Base-by-base conservation (phyloP, 2,329 filamentous ascomycete species). In the Penicillium sp. region DNA sequence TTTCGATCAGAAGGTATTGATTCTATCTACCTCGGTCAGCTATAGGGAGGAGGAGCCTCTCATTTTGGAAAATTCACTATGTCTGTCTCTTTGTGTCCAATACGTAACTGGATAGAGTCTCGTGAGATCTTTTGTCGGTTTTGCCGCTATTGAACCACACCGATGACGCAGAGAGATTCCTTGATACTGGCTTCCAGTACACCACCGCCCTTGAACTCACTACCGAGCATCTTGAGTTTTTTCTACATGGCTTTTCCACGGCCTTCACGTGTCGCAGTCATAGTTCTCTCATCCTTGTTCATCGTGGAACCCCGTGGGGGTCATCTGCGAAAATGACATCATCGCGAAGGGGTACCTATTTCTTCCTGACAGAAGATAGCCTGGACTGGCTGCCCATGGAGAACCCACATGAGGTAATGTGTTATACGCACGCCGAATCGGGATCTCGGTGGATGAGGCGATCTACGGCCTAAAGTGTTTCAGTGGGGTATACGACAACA, bases 341-440 rank as follows among this genome's bases (percentile, higher is more conserved):
- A 6, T 7, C 46, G 33, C 22, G 28, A 49, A 30, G 45, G 63
- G 61, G 61, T 64, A 64, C 63, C 63, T 65, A 59, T 61, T 61
- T 58, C 35, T 58, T 11, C 6, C 28, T 43, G 19, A 35, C 13
- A 35, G 56, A 37, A 43, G 19, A 19, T 40, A 52, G 10, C 30
- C 6, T 42, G 56, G 57, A 40, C 11, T 16, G 48, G 4, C 38
- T 53, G 51, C 7, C 33, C 35, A 14, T 45, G 26, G 55, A 48
- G 55, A 58, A 64, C 28, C 28, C 4, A 45, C 28, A 65, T 55
- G 57, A 60, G 57, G 55, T 65, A 57, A 59, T 59, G 1, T 55
- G 57, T 63, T 59, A 40, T 42, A 63, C 58, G 4, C n/a, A 30
- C 11, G 3, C 19, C 25, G 10, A 35, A 19, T 30, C 8, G 22